Evolutionary conservation across 768 basidiomycete genomes (phyloP).

Genomic region (Boletus sensibilis): DNA sequence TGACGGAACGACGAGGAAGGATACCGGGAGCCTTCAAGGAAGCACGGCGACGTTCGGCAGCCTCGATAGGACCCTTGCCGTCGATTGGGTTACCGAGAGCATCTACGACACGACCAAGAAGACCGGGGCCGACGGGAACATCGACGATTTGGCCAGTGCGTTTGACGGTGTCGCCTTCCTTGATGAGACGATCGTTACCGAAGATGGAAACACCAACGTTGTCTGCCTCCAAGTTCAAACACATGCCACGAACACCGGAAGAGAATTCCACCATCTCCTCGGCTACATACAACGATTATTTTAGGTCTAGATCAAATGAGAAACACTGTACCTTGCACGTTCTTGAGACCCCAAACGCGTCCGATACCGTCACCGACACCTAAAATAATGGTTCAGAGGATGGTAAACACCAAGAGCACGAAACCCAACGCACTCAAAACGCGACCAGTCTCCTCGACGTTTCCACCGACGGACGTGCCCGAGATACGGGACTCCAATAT

Average conservation of each 20-base stretch:
- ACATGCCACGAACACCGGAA: conserved; percentile 99
- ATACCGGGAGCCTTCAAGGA: conserved; percentile 99
- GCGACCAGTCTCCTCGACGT: conserved; percentile 99
- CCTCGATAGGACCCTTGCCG: conserved; percentile 96
- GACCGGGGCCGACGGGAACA: conserved; percentile 95
- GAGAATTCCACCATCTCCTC: conserved; percentile 99
- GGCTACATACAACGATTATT: conserved; percentile 45
- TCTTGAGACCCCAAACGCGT: conserved; percentile 98
- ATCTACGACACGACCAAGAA: conserved; percentile 98
- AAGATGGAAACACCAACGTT: conserved; percentile 99
- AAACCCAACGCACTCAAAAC: conserved; percentile 77
- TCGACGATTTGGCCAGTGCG: conserved; percentile 99
- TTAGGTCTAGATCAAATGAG: neutral
- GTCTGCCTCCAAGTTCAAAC: conserved; percentile 99
- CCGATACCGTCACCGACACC: conserved; percentile 99
- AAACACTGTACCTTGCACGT: conserved; percentile 81
- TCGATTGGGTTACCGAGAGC: conserved; percentile 99
- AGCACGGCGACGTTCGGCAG: conserved; percentile 92
- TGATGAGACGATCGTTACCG: conserved; percentile 96
- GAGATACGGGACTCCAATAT: conserved; percentile 99
- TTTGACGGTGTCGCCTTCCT: conserved; percentile 99
- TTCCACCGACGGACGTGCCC: conserved; percentile 84
- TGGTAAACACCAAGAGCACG: neutral
- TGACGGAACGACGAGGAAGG: conserved; percentile 97
- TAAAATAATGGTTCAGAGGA: conserved; percentile 32